Conservation (phyloP, 805 yeast species). For the Kregervanrija fluxuum region DNA sequence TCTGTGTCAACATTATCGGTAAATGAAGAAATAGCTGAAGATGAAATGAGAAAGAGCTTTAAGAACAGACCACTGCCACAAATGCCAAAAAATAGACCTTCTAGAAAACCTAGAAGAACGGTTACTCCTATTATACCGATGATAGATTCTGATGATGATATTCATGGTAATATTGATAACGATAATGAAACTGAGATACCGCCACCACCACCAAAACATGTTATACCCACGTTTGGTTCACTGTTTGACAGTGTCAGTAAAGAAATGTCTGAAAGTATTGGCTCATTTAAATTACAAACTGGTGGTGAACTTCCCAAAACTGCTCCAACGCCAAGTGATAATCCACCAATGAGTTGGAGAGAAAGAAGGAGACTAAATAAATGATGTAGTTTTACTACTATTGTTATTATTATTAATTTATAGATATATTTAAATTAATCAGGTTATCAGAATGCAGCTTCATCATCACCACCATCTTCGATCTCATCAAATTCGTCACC, state of each 20-base stretch:
- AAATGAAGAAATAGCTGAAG: conserved; percentile 2
- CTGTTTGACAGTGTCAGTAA: conserved; percentile 5
- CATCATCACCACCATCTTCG: conserved; percentile 56
- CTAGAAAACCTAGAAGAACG: background rate
- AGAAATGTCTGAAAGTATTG: background rate
- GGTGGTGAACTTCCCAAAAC: conserved; percentile 1
- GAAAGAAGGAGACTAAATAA: conserved; percentile 3
- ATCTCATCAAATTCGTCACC: conserved; percentile 53
- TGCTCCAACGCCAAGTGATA: background rate
- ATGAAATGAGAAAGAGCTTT: conserved; percentile 9
- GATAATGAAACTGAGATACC: conserved; percentile 9
- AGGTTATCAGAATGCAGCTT: conserved; percentile 52
- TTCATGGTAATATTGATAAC: background rate
- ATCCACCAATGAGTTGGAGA: conserved; percentile 4
- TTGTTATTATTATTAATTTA: background rate
- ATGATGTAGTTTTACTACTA: background rate
- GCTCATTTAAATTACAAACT: conserved; percentile 1
- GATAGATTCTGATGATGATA: no score
- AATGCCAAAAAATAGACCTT: background rate
- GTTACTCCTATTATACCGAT: background rate
- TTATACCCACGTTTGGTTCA: conserved; percentile 14
- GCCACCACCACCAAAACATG: conserved; percentile 24
- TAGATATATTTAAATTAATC: background rate
- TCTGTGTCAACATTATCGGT: background rate
- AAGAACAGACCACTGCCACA: conserved; percentile 7